Base-by-base conservation (phyloP, 2,329 filamentous ascomycete species). In the Xylaria sp. region DNA sequence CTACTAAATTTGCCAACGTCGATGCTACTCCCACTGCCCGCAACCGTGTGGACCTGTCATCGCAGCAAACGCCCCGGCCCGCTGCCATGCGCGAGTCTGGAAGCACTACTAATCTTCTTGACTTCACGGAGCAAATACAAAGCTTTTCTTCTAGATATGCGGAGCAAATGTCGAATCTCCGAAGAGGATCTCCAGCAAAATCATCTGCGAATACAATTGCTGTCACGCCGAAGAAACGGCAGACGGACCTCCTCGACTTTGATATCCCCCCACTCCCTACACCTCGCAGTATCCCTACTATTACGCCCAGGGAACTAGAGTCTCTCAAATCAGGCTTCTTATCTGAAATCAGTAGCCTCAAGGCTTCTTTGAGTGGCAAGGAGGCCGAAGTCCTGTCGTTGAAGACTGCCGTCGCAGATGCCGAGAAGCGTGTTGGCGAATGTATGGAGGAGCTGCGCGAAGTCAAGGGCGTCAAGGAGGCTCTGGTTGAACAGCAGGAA, bases 261-360 rank as follows among this genome's bases (percentile, higher is more conserved):
- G 96, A 98, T 74, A 91, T 98, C 10, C 94, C 94, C n/a, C 93
- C 95, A 0, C 89, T 94, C 72, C 94, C 95, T 1, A 98, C 96
- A 0, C 96, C 96, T 15, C 90, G 95, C 68, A 97, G 93, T 62
- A 87, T 98, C 42, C 96, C 96, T 0, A 93, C 91, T 9, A 91
- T 98, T 72, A 97, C 94, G 1, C 92, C 96, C 1, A 89, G 96
- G 38, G 96, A 99, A 80, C 84, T 98, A 2, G 96, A 99, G 77
- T 92, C 92, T 15, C 85, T 98, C 67, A 98, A 98, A 78, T 97
- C 94, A 0, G 87, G 87, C 27, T 96, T 97, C 74, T 85, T 96
- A 58, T 97, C 94, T 0, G 93, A 98, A 77, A 97, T 99, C 66
- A 97, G 93, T 69, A 93, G 92, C n/a, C 87, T 99, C 20, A 96